Percentiles rank a stretch among this genome's conserved stretches.
phyloP scores from a whole-genome alignment of 2,329 filamentous ascomycete species.

The Arthroderma sp. region DNA sequence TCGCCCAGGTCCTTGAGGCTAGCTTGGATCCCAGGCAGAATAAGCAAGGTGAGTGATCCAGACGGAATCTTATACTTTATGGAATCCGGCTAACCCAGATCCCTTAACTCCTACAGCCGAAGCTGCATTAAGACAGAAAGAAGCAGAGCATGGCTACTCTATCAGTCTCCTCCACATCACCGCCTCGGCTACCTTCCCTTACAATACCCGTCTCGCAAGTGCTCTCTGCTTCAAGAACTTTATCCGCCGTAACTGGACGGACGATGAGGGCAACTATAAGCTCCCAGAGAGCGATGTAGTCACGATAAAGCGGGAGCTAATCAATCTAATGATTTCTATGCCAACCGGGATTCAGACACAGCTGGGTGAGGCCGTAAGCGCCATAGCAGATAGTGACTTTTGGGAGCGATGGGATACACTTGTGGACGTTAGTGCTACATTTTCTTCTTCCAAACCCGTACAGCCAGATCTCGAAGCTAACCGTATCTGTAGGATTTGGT shows the following conservation, averaged over 20 bases:
- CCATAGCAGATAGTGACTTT: conserved; percentile 96
- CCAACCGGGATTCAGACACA: conserved; percentile 81
- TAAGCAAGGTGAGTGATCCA: conserved; percentile 58
- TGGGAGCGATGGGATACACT: conserved; percentile 94
- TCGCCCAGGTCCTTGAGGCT: conserved; percentile 77
- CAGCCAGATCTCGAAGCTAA: conserved; percentile 3
- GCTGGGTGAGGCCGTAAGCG: conserved; percentile 88
- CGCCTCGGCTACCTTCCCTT: conserved; percentile 56
- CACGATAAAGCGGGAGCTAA: conserved; percentile 87
- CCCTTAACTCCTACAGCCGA: conserved; percentile 49
- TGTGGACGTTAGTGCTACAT: conserved; percentile 50
- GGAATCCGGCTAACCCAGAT: not conserved
- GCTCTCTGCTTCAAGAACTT: conserved; percentile 98
- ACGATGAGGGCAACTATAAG: conserved; percentile 90
- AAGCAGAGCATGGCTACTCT: conserved; percentile 76
- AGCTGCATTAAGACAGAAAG: conserved; percentile 61
- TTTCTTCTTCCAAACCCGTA: not conserved
- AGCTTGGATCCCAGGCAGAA: conserved; percentile 79
- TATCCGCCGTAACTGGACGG: conserved; percentile 85
- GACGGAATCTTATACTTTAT: not conserved
- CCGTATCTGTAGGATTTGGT: conserved; percentile 57
- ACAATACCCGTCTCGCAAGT: conserved; percentile 71
- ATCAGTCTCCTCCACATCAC: conserved; percentile 82
- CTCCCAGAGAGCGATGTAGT: conserved; percentile 68
- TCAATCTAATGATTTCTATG: conserved; percentile 90